Conservation (phyloP, 2,329 filamentous ascomycete species). For the Xylariaceae sp. region DNA sequence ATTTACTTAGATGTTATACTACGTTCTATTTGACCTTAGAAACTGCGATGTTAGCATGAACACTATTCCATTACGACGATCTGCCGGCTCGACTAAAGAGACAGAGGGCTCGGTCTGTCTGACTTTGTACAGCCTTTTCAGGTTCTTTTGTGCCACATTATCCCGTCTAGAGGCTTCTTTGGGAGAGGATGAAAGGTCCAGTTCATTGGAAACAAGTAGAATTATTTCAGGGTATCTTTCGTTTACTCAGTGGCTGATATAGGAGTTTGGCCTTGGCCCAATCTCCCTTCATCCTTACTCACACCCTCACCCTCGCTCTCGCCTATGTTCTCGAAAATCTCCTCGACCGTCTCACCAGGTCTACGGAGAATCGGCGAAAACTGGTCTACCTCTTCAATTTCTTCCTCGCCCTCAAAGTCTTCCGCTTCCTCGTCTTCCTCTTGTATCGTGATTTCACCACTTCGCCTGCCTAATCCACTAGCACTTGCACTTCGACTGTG, state of each 20-base stretch:
- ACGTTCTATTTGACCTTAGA: too few relatives aligned
- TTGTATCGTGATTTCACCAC: constrained; percentile 76
- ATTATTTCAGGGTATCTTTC: constrained; percentile 29
- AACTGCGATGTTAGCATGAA: too few relatives aligned
- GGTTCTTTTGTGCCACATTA: too few relatives aligned
- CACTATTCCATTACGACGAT: too few relatives aligned
- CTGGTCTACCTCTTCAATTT: constrained; percentile 45
- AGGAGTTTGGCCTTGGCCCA: not conserved
- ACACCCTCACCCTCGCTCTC: constrained; percentile 32
- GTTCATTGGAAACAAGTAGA: constrained; percentile 18
- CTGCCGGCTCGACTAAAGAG: too few relatives aligned
- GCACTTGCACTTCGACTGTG: constrained; percentile 67
- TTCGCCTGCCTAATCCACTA: constrained; percentile 68
- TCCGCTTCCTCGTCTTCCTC: constrained; percentile 65
- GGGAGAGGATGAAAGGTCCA: too few relatives aligned
- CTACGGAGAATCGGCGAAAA: constrained; percentile 42
- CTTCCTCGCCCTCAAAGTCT: constrained; percentile 39
- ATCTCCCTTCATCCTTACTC: not conserved
- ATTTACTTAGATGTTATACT: too few relatives aligned
- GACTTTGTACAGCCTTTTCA: too few relatives aligned
- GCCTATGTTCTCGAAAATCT: constrained; percentile 40
- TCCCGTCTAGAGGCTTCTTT: too few relatives aligned
- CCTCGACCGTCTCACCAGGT: constrained; percentile 43
- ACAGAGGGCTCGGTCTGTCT: too few relatives aligned
- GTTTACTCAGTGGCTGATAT: constrained; percentile 9